A percentile compares a stretch with the other conserved stretches of the same genome.
Evolutionary conservation across 805 yeast species (phyloP).

Genomic region (Komagataella ulmi): DNA sequence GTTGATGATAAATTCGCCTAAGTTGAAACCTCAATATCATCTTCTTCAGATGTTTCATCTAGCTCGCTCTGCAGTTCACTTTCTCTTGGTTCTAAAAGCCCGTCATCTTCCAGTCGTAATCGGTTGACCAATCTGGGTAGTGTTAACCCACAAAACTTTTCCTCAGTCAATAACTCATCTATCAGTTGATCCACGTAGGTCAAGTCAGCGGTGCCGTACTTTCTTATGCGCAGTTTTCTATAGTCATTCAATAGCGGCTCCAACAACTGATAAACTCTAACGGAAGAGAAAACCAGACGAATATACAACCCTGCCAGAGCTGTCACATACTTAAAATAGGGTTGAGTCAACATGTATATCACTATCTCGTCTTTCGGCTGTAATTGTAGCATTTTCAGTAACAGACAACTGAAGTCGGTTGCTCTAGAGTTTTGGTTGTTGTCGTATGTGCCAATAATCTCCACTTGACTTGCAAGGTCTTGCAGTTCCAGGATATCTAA

Average conservation of each 20-base stretch:
- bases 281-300: constrained; percentile 30
- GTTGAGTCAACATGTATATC: constrained; percentile 39
- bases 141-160: constrained; percentile 59
- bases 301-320: constrained; percentile 58
- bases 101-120: constrained; percentile 25
- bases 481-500: constrained; percentile 27
- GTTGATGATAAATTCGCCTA: not conserved
- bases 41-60: constrained; percentile 12
- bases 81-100: constrained; percentile 23
- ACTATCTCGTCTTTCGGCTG: constrained; percentile 53
- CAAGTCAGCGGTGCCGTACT: constrained; percentile 5
- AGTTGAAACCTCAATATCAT: constrained; percentile 3
- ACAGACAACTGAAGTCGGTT: constrained; percentile 60
- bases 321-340: constrained; percentile 65
- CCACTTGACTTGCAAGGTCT: constrained; percentile 30
- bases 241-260: constrained; percentile 51
- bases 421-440: constrained; percentile 37
- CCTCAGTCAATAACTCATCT: constrained; percentile 42
- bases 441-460: constrained; percentile 33
- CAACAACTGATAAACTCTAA: constrained; percentile 32
- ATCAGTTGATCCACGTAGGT: constrained; percentile 62
- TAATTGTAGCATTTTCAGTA: constrained; percentile 66
- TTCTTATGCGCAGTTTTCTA: constrained; percentile 47
- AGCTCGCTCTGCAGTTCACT: constrained; percentile 21
- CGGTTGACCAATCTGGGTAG: constrained; percentile 48